Conservation (phyloP, 2,329 filamentous ascomycete genomes). For the Ophiostoma australiae region DNA sequence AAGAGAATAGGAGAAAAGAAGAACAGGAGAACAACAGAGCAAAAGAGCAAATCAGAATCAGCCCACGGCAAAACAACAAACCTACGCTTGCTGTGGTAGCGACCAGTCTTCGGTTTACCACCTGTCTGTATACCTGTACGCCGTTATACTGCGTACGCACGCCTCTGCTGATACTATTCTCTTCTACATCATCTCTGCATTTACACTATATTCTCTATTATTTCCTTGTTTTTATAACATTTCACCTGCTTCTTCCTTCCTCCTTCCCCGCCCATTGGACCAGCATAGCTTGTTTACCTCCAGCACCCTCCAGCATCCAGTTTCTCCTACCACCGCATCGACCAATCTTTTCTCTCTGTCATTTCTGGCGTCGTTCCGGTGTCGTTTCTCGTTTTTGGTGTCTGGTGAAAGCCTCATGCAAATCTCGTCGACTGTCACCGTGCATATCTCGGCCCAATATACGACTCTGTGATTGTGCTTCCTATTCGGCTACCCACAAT, state of each 20-base stretch:
- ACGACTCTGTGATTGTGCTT: not conserved
- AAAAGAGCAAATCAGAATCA: slow-evolving; percentile 8
- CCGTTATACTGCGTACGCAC: slow-evolving; percentile 27
- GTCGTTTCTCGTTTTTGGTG: not conserved
- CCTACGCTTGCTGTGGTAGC: slow-evolving; percentile 2
- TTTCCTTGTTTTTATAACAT: not conserved
- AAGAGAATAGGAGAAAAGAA: not conserved
- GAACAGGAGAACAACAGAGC: not conserved
- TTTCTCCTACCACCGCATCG: slow-evolving; percentile 19
- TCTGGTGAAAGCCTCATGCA: slow-evolving; percentile 15
- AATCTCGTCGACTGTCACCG: slow-evolving; percentile 10
- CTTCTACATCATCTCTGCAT: not conserved
- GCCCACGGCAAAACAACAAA: not conserved
- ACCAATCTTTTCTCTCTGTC: slow-evolving; percentile 15
- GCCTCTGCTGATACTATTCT: slow-evolving; percentile 11
- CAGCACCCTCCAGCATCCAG: slow-evolving; percentile 12
- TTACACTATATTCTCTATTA: not conserved
- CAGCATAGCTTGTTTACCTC: slow-evolving; percentile 22
- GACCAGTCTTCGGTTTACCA: slow-evolving; percentile 4
- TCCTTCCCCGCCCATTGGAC: slow-evolving; percentile 19
- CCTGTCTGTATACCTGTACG: slow-evolving; percentile 21
- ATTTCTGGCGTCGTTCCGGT: slow-evolving; percentile 11
- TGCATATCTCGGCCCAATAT: slow-evolving; percentile 21
- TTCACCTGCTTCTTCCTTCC: not conserved
- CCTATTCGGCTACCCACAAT: not conserved